Evolutionary conservation across 2,329 filamentous ascomycete species (phyloP), one percentile per base, ranked within the genome.

Genomic region (Byssothecium circinans): DNA sequence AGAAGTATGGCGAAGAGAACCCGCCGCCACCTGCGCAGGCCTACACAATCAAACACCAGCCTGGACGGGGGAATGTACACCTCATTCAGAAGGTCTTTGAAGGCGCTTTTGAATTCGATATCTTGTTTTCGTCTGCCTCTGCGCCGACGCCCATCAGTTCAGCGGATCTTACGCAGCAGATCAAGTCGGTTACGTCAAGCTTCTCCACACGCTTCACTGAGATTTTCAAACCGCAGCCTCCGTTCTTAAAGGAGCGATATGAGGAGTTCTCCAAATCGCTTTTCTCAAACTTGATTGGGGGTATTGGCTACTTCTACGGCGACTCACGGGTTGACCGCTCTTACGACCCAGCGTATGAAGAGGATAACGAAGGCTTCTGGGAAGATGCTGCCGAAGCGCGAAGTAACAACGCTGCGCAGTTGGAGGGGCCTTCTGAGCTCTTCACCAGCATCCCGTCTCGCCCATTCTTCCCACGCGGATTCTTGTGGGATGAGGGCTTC

Each of bases 401-500:
- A 48, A 81, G 77, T 19, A 83, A 84, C 49, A 85, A 83, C 45
- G 74, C 83, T 54, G 85, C 91, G 55, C 78, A 83, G 50, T 73
- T 86, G 0, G 91, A 95, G 64, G 89, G 89, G 0, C 90, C 92
- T 1, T 89, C 86, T 45, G 89, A 96, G 69, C 81, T 99, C 2
- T 97, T 91, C 68, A 95, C 91, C 6, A 89, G 86, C 61, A 86
- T 97, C 47, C 94, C 94, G 0, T 97, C 92, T 8, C 81, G 94
- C 4, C 89, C 94, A 0, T 99, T 99, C 77, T 99, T 99, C 74
- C 94, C 94, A 1, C 82, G 94, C 52, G 94, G 94, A 1, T 99
- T 99, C 69, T 79, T 97, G 3, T 99, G 94, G 94, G 94, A 99
- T 62, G 94, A 99, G 70, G 94, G 94, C 0, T 99, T 97, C 73